Base-by-base conservation (phyloP, 2,329 filamentous ascomycete species). In the Clonostachys rosea region DNA sequence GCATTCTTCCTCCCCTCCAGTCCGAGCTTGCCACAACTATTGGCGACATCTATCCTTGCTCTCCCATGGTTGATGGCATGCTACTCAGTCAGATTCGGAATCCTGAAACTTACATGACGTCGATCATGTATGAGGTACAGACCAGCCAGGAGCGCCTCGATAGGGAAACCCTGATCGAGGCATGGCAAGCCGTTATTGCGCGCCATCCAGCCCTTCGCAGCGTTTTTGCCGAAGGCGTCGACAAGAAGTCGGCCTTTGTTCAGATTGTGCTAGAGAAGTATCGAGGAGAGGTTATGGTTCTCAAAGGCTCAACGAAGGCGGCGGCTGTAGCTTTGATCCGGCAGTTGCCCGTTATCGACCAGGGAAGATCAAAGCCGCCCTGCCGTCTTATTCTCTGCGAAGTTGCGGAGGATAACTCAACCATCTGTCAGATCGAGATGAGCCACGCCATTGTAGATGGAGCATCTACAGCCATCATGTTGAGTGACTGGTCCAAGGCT, bases 121-220 rank as follows among this genome's bases (percentile, higher is more conserved):
- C 50, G 69, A 71, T 30, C 17, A 43, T 30, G 5, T 74, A 51
- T 69, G 71, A 56, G 56, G 46, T 59, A 2, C 55, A 57, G 18
- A 52, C 56, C 17, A 45, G 57, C 17, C 56, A 30, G 9, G 72
- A 34, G 60, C 64, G 36, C 57, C 62, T 13, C 62, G 63, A 34
- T 64, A 72, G 37, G 72, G 24, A 30, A 10, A 30, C 9, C 10
- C 24, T 30, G 24, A 30, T 10, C 24, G 24, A 51, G 4, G 53
- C 58, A 0, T 60, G 58, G 58, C 44, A 48, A 12, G 40, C 30
- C 2, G 55, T 60, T 0, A 46, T 60, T 0, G 18, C 45, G 10
- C 55, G 50, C 0, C 58, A 60, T 34, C 52, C 58, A 1, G 54
- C 47, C 2, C 57, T 60, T 5, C 52, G 58, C 6, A 60, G 58